Evolutionary conservation across 345 rosid genomes (phyloP), one percentile per base, ranked within the genome.

Genomic region (Chamaenerion angustifolium): DNA sequence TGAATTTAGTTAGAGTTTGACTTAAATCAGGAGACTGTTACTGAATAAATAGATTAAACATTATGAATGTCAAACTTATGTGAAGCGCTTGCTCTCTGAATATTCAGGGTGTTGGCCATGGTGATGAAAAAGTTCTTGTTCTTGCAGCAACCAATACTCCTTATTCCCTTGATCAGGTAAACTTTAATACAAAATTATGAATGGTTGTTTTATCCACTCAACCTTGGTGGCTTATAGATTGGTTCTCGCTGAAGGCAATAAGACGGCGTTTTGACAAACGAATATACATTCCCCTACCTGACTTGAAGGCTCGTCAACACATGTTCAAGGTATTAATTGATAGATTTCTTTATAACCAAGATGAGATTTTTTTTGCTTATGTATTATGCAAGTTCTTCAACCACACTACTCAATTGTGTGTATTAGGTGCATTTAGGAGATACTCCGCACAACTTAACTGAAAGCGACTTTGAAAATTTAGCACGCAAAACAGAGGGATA

Each of bases 121-220:
- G 70, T 58, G 97, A 88, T 63, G 76, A 78, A 65, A 88, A 88
- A 72, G 97, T 88, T 65, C 97, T 88, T 58, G 80, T 88, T 64
- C 97, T 85, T 69, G 93, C 95, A 46, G 97, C 97, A 40, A 85
- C 95, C 54, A 85, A 85, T 67, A 85, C 95, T 18, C 97, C 97
- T 8, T 85, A 89, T 72, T 85, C 97, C 43, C 72, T 89, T 45
- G 95, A 85, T 81, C 97, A 85, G 84, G 95, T 77, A 19, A 60
- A 40, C 45, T 27, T 27, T 66, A 25, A 54, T 59, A 46, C 23
- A 10, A 11, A 21, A 21, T 21, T 21, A 21, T 4, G 4, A 11
- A 59, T 10, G 45, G 10, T 43, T 27, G 42, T 58, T n/a, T 62
- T 64, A 12, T 45, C 52, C 27, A 35, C 54, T 48, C 46, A 43